A percentile compares a stretch with the other conserved stretches of the same genome.
Evolutionary conservation across 108 stramenopile genomes (phyloP).

Genomic region (Cyclotella distinguenda): DNA sequence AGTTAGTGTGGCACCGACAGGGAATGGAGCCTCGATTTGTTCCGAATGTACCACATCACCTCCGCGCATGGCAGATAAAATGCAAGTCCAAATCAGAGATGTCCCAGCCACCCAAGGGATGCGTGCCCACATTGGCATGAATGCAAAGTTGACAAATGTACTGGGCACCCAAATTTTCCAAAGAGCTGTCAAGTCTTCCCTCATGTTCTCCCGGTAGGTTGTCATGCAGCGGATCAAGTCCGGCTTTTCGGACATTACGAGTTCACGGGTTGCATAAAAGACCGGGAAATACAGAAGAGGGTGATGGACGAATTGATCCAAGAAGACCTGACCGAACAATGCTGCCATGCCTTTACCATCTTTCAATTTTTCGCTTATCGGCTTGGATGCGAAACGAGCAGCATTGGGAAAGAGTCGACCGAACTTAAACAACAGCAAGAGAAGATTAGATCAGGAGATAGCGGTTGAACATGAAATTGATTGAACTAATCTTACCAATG

Average conservation of each 20-base stretch:
- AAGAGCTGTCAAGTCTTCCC: conserved; percentile 73
- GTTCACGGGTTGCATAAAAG: conserved; percentile 84
- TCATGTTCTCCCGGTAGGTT: conserved; percentile 68
- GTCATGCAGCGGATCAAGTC: conserved; percentile 54
- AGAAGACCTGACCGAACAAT: conserved; percentile 50
- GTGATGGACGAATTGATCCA: conserved; percentile 85
- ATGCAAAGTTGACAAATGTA: conserved; percentile 85
- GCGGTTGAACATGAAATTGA: not conserved
- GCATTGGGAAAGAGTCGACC: conserved; percentile 77
- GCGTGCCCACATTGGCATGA: conserved; percentile 88
- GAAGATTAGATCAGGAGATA: not conserved
- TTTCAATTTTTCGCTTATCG: conserved; percentile 68
- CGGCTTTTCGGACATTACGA: conserved; percentile 75
- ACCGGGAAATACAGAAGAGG: conserved; percentile 91
- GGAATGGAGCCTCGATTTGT: conserved; percentile 75
- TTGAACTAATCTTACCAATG: conserved; percentile 25
- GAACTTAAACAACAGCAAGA: conserved; percentile 25
- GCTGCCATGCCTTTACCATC: conserved; percentile 59
- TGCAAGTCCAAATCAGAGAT: conserved; percentile 80
- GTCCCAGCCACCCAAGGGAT: conserved; percentile 85
- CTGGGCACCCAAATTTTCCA: conserved; percentile 90
- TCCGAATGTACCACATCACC: conserved; percentile 70
- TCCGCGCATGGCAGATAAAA: conserved; percentile 85
- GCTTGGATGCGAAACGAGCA: conserved; percentile 67
- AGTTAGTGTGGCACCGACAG: conserved; percentile 62